Evolutionary conservation across 352 stramenopile species (phyloP), one percentile per base, ranked within the genome.

Genomic region (Saprolegnia diclina): DNA sequence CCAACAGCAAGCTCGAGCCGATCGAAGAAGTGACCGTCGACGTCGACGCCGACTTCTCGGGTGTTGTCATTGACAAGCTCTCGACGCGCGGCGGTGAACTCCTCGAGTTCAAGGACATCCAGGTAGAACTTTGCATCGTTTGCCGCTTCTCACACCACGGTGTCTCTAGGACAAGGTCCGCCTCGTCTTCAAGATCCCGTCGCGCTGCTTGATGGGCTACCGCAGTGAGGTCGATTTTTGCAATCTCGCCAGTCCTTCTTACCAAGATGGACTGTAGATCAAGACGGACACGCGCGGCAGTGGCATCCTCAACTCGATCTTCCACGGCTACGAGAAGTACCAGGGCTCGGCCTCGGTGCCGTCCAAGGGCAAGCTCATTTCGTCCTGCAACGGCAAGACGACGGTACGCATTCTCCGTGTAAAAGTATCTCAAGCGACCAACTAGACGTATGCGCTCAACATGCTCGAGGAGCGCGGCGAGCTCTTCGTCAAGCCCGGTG

Each of bases 21-120:
- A 93, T 97, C 18, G 92, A 98, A 76, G 90, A 91, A 74, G 94
- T 98, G 22, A 97, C 88, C 10, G 92, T 99, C 26, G 96, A 99
- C 74, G 96, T 99, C 10, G 94, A 98, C 73, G 77, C 89, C 24
- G 96, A 99, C 69, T 97, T 96, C 74, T 96, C 95, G 53, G 96
- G 96, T 48, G 84, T 91, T 24, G 91, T 99, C n/a, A 98, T 99
- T 26, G 97, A 99, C 75, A 84, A 98, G 67, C 80, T 99, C 26
- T 98, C 82, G 18, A 91, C 80, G 45, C 84, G 97, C 65, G 98
- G 97, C 71, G 87, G 90, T 44, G 95, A 99, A 78, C 91, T 94
- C 59, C 80, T 95, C 53, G 87, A 96, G 71, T 96, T 94, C 73
- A 94, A 93, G 77, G 87, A 94, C 73, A 93, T 94, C 76, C 86